Evolutionary conservation across 73 alveolate species (phyloP).

Genomic region (Urostyla sp.): DNA sequence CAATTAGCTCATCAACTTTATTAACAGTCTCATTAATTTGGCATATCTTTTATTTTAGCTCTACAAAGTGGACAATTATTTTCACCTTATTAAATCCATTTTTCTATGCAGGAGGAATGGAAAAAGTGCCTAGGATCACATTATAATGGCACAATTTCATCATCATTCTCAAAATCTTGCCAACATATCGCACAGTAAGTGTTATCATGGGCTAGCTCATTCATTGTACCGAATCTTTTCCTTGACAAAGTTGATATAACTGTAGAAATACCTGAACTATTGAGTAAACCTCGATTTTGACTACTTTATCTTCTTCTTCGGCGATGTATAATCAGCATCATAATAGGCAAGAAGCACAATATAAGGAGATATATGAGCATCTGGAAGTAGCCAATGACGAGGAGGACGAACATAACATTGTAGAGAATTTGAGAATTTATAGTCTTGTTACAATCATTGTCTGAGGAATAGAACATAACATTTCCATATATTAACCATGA

Average conservation of each 20-base stretch:
- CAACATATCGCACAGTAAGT: conserved; percentile 76
- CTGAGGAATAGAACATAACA: conserved; percentile 11
- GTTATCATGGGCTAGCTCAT: background rate
- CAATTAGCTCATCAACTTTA: no score
- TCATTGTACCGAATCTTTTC: background rate
- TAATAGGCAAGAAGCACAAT: conserved; percentile 29
- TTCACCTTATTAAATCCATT: conserved; percentile 63
- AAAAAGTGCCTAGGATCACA: conserved; percentile 78
- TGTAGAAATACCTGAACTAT: no score
- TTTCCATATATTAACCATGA: conserved; percentile 53
- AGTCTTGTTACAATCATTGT: background rate
- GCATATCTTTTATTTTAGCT: no score
- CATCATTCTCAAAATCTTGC: conserved; percentile 63
- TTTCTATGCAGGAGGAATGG: conserved; percentile 79
- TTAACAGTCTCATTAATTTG: no score
- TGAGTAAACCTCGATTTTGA: no score
- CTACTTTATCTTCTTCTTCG: no score
- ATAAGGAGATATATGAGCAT: conserved; percentile 24
- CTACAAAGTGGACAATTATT: background rate
- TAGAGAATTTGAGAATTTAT: background rate
- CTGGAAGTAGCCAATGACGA: conserved; percentile 29
- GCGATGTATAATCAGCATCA: no score
- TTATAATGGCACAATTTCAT: conserved; percentile 64
- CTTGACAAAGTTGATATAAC: no score
- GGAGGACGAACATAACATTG: conserved; percentile 29